These are phyloP conservation scores for Podospora appendiculata DNA, from an alignment of 495 filamentous ascomycete species.

Conservation along the genomic window DNA sequence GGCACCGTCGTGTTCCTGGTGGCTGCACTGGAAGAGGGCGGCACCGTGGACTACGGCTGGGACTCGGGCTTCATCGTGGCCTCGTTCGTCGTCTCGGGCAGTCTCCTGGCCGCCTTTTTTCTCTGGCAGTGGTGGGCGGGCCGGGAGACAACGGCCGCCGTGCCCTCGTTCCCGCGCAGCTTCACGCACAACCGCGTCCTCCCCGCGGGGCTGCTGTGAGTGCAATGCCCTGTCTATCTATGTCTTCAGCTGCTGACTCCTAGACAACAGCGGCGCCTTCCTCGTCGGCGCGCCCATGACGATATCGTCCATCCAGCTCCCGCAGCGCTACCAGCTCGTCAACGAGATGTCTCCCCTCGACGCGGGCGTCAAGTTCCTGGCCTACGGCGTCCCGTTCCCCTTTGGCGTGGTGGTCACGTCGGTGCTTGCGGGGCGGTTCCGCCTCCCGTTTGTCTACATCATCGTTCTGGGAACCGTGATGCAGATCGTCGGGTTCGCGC, in stretches of 20 bases:
- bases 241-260: neutral
- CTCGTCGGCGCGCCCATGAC: slow-evolving; percentile 3
- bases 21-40: slow-evolving; percentile 49
- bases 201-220: neutral
- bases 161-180: neutral
- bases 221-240: neutral
- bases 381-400: neutral
- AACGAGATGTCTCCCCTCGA: neutral
- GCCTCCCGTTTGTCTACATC: slow-evolving; percentile 2
- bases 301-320: slow-evolving; percentile 1
- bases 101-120: slow-evolving; percentile 38
- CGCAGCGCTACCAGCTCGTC: slow-evolving; percentile 4
- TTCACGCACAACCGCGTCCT: neutral
- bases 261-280: neutral
- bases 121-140: neutral
- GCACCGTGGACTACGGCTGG: slow-evolving; percentile 40
- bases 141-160: neutral
- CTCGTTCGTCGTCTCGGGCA: slow-evolving; percentile 38
- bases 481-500: slow-evolving; percentile 1
- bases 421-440: neutral
- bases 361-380: slow-evolving; percentile 1
- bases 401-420: neutral
- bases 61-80: slow-evolving; percentile 38
- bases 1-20: slow-evolving; percentile 17
- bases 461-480: neutral